Evolutionary conservation across 495 filamentous ascomycete genomes (phyloP), one percentile per base, ranked within the genome.

Genomic region (Astrocystis sublimbata): DNA sequence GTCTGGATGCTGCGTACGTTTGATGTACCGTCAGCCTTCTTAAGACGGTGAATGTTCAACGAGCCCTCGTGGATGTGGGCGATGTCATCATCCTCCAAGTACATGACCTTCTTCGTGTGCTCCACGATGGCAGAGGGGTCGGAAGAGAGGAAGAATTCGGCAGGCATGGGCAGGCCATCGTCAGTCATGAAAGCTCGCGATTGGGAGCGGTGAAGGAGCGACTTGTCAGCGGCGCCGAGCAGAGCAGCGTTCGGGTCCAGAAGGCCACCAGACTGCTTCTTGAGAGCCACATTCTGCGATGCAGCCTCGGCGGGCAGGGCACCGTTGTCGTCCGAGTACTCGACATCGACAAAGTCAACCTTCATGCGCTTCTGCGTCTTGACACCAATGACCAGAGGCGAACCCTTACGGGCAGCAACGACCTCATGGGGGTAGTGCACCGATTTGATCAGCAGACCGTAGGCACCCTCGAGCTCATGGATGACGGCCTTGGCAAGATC

Each of bases 91-190:
- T 98, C 94, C 79, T 98, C 94, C 49, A 98, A 86, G 79, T 98
- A 98, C 69, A 98, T 88, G 40, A 98, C 94, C 83, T 98, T 98
- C 86, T 98, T 98, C 72, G 94, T 98, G 82, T 98, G 94, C 81
- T 98, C 94, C 63, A 98, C 89, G 66, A 98, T 97, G 62, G 94
- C 93, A 49, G 94, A 97, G 13, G 94, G 96, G 73, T 98, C 94
- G 36, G 94, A 98, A 45, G 93, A 97, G 63, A 98, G 82, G 84
- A 97, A 98, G 80, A 98, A 98, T 74, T 98, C 94, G 59, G 93
- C 91, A n/a, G 94, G 93, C 80, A 97, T 94, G 41, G 94, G 94
- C 66, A 91, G 86, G 70, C 94, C 94, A 76, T 98, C 96, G 68
- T 98, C 94, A 21, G 93, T 97, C 76, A 98, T 88, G 84, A 98